Evolutionary conservation across 768 basidiomycete species (phyloP), one percentile per base, ranked within the genome.

Genomic region (Lactarius evosmus): DNA sequence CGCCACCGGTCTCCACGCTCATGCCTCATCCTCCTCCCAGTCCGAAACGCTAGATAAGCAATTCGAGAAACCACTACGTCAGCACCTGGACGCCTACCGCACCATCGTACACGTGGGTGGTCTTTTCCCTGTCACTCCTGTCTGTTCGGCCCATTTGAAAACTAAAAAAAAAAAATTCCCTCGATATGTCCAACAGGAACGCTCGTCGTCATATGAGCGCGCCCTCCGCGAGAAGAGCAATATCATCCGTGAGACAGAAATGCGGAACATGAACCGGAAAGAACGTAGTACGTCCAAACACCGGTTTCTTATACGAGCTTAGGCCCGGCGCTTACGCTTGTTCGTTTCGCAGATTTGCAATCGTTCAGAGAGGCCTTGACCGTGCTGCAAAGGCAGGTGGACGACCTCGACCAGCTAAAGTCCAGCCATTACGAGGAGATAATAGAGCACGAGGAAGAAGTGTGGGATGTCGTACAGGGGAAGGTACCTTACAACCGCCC

Each of bases 391-490:
- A 80, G 85, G 44, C 93, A 96, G 74, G 93, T 98, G 0, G 93
- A 96, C 69, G 94, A 94, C 63, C 79, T 97, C 2, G 95, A 98
- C 74, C 85, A 85, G 59, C 78, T 98, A 61, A 96, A 95, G 72
- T 83, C 79, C 8, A 80, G 83, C 7, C 93, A 98, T 76, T 95
- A 98, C 70, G 83, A 88, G 67, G 88, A 93, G 69, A 93, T 96
- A 58, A 77, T 94, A 56, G 91, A 92, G 63, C 94, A 95, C 69
- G 95, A 97, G 76, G 93, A 95, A 69, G 88, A 96, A 74, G 89
- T 93, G n/a, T 98, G 95, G 95, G 86, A 95, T 69, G 84, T 85
- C 16, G 92, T 96, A 7, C 86, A 95, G 72, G 84, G 81, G 66
- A 96, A 95, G 80, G 89, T 90, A 67, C 36, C 74, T 68, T 33